A percentile compares a stretch with the other conserved stretches of the same genome.
phyloP scores from a whole-genome alignment of 768 basidiomycete genomes.

The Dentipellis fragilis region DNA sequence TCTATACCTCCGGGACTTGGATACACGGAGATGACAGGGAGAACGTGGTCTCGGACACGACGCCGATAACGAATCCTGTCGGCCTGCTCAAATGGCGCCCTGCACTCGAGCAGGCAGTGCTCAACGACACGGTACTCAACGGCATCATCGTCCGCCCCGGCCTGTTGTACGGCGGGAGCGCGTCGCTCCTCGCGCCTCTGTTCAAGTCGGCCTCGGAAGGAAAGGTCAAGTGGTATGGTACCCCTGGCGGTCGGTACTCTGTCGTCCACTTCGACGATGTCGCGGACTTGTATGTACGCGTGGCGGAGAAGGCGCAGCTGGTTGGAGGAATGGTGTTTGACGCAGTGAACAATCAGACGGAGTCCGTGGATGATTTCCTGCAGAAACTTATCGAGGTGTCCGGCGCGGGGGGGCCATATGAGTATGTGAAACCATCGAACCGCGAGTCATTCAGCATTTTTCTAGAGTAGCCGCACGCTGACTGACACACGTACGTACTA shows the following conservation, averaged over 20 bases:
- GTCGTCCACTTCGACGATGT: conserved; percentile 36
- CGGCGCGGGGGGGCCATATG: conserved; percentile 27
- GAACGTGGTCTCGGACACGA: conserved; percentile 24
- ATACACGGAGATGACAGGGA: conserved; percentile 29
- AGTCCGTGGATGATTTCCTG: conserved; percentile 32
- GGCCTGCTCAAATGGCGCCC: conserved; percentile 25
- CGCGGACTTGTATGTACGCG: conserved; percentile 31
- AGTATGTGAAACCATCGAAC: conserved; percentile 23
- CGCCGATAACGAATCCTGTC: conserved; percentile 12
- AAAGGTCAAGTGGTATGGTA: conserved; percentile 24
- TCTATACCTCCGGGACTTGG: conserved; percentile 38
- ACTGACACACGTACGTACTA: neutral
- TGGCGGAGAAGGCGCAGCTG: conserved; percentile 28
- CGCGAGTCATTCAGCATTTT: conserved; percentile 18
- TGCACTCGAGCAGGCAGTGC: conserved; percentile 23
- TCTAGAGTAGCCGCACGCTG: neutral
- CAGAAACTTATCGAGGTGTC: conserved; percentile 27
- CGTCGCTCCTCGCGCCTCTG: conserved; percentile 23
- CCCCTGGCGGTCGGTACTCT: conserved; percentile 24
- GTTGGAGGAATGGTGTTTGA: conserved; percentile 31
- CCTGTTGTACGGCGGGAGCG: conserved; percentile 33
- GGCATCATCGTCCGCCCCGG: conserved; percentile 36
- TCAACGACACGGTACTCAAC: conserved; percentile 22
- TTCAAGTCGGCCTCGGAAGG: conserved; percentile 25
- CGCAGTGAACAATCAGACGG: conserved; percentile 27